Evolutionary conservation across 768 basidiomycete species (phyloP).

Genomic region (Lentinula guzmanii): DNA sequence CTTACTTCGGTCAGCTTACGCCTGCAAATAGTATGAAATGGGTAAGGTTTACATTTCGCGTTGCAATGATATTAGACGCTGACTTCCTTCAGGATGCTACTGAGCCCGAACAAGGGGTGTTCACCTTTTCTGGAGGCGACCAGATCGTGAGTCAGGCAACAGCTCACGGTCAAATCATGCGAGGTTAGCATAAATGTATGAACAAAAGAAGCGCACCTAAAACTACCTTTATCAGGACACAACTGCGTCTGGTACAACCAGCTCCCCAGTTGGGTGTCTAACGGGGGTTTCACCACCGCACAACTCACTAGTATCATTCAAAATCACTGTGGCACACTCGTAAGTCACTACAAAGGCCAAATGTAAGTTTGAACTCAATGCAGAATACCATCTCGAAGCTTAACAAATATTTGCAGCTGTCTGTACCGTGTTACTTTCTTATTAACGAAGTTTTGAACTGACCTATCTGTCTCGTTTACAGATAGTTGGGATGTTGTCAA

Average conservation of each 20-base stretch:
- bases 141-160: constrained; percentile 28
- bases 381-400: not conserved
- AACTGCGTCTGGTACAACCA: constrained; percentile 40
- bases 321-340: constrained; percentile 27
- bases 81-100: constrained; percentile 25
- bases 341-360: constrained; percentile 32
- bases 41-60: constrained; percentile 13
- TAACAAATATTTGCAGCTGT: not conserved
- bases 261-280: constrained; percentile 31
- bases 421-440: not conserved
- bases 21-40: constrained; percentile 42
- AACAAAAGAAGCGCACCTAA: not conserved
- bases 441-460: not conserved
- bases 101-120: constrained; percentile 26
- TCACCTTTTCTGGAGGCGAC: constrained; percentile 27
- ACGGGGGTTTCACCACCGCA: constrained; percentile 20
- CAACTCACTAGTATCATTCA: constrained; percentile 24
- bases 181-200: constrained; percentile 15
- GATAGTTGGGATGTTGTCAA: constrained; percentile 52
- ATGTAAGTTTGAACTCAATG: constrained; percentile 12
- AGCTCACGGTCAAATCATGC: constrained; percentile 27
- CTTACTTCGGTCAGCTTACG: constrained; percentile 37
- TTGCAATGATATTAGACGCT: not conserved
- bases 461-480: constrained; percentile 8
- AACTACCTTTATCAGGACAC: constrained; percentile 13